Evolutionary conservation across 192 early-diverging fungal species (phyloP), one percentile per base, ranked within the genome.

Genomic region (Chytriomyces hyalinus): DNA sequence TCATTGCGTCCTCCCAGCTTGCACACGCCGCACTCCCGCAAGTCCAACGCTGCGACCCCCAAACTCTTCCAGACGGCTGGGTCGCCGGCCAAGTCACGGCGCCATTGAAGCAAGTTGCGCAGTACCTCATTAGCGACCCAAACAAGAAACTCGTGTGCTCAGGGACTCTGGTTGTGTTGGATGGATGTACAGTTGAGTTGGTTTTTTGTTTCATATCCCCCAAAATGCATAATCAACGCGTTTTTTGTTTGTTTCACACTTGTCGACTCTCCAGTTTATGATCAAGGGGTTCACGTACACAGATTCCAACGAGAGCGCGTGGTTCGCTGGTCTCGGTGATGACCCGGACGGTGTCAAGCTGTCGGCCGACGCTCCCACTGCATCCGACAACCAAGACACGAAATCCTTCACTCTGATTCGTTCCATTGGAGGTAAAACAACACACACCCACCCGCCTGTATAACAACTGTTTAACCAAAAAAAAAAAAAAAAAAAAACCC

Each of bases 231-330:
- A 2, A 57, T 20, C 13, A 57, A 57, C 20, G 13, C 13, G 20
- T 57, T 57, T 57, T 57, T 57, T 57, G 36, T 36, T 36, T 36
- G 13, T 22, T 63, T 63, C 5, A 63, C 22, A 1, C 63, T 13
- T 28, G n/a, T n/a, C 13, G 13, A 57, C 61, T 10, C 0, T n/a
- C 22, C 10, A 67, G 66, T 67, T 67, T 22, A 67, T 67, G 66
- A 46, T 67, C 44, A 8, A 48, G n/a, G 46, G 22, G 8, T 67
- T 67, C 46, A 67, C 66, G 44, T 67, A 67, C 66, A 67, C 66
- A 0, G 66, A 67, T 22, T n/a, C 28, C 8, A n/a, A 20, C 15
- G 6, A 28, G 4, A 45, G 24, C 47, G 22, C 66, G 11, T 67
- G 66, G 66, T 67, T 45, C 22, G 66, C 66, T 22, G 66, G 66